Conservation (phyloP, 257 asterid species). For the Solanum chiquidenum region DNA sequence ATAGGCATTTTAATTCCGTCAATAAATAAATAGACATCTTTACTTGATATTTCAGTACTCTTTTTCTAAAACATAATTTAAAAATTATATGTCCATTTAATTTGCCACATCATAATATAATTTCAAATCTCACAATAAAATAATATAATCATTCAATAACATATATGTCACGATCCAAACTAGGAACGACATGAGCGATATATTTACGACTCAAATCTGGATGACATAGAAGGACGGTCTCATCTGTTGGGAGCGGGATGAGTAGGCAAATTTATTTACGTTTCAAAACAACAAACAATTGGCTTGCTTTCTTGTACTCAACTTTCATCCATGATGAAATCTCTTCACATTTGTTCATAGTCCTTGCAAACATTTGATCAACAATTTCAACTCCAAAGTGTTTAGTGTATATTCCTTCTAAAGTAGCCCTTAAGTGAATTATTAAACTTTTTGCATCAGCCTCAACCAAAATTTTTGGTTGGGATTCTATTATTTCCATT, state of each 20-base stretch:
- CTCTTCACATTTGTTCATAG: neutral
- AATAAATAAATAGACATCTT: too few relatives aligned
- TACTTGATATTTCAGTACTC: neutral
- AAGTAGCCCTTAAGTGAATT: slow-evolving; percentile 10
- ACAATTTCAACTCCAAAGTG: slow-evolving; percentile 9
- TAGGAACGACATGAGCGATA: neutral
- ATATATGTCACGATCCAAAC: neutral
- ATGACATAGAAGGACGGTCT: neutral
- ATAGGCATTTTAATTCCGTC: too few relatives aligned
- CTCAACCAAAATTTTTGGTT: neutral
- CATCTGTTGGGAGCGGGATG: neutral
- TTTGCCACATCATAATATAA: neutral
- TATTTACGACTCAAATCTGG: too few relatives aligned
- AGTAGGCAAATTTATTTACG: neutral
- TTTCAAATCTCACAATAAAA: neutral
- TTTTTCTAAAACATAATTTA: neutral
- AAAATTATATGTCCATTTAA: too few relatives aligned
- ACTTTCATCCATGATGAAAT: neutral
- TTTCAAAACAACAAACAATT: slow-evolving; percentile 11
- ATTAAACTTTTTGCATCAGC: neutral
- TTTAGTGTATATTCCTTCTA: slow-evolving; percentile 8
- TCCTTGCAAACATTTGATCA: slow-evolving; percentile 10
- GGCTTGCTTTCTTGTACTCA: neutral
- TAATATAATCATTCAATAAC: neutral
- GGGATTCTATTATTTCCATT: slow-evolving; percentile 10